phyloP scores from a whole-genome alignment of 129 eudicot genomes.

The Flaveria sonorensis region DNA sequence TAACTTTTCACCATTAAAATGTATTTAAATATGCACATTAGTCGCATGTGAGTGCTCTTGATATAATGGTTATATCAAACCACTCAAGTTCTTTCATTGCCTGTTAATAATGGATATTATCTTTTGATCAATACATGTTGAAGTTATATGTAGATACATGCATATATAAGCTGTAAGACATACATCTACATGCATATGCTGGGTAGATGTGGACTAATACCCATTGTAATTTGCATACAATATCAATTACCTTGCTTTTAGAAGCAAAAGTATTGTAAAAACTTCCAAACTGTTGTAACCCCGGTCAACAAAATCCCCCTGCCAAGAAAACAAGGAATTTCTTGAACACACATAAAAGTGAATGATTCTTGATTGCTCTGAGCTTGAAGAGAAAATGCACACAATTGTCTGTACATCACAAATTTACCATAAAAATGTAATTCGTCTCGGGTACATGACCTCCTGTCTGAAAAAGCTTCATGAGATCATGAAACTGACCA shows the following conservation, averaged over 20 bases:
- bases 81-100: slow-evolving; percentile 19
- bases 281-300: slow-evolving; percentile 98
- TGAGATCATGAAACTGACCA: slow-evolving; percentile 94
- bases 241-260: slow-evolving; percentile 78
- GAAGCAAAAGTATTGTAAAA: slow-evolving; percentile 92
- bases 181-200: not conserved
- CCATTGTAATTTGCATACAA: not conserved
- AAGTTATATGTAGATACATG: not conserved
- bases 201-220: not conserved
- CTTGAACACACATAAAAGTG: not conserved
- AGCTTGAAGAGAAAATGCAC: not conserved
- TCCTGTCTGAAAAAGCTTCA: slow-evolving; percentile 97
- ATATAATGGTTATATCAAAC: not conserved
- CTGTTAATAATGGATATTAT: not conserved
- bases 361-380: slow-evolving; percentile 14
- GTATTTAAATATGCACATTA: not conserved
- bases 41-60: slow-evolving; percentile 16
- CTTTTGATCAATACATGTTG: not conserved
- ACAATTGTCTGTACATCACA: not conserved
- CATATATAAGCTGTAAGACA: slow-evolving; percentile 1
- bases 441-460: slow-evolving; percentile 96
- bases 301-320: slow-evolving; percentile 99
- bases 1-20: not conserved
- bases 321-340: slow-evolving; percentile 30
- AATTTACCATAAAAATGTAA: slow-evolving; percentile 84